Percentiles rank a stretch among this genome's conserved stretches.
Conservation (phyloP, 1,139 yeast genomes). For the Geotrichum restrictum region DNA sequence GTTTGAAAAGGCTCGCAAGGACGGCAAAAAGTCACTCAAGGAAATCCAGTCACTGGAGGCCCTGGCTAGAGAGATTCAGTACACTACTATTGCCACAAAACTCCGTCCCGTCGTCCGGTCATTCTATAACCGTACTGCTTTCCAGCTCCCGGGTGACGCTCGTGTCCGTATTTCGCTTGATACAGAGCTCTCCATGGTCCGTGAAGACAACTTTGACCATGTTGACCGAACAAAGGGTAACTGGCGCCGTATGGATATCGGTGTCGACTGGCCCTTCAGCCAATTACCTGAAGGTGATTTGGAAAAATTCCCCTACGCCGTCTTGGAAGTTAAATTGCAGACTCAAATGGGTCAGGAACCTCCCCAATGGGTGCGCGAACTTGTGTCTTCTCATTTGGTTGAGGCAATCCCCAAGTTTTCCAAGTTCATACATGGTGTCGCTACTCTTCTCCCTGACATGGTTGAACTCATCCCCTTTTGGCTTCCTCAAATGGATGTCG, state of each 20-base stretch:
- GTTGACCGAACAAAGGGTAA: constrained; percentile 81
- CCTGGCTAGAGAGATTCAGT: constrained; percentile 88
- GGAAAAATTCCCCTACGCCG: constrained; percentile 95
- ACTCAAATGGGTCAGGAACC: constrained; percentile 99
- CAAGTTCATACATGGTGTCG: constrained; percentile 93
- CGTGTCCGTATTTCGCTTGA: constrained; percentile 96
- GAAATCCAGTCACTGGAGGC: constrained; percentile 92
- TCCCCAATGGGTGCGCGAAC: constrained; percentile 92
- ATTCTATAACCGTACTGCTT: constrained; percentile 95
- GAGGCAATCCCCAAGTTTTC: constrained; percentile 98
- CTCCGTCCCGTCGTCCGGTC: constrained; percentile 93
- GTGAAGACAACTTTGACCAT: constrained; percentile 96
- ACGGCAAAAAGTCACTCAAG: constrained; percentile 78
- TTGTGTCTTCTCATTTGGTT: constrained; percentile 85
- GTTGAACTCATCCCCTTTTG: constrained; percentile 88
- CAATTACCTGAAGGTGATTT: constrained; percentile 81
- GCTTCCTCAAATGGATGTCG: constrained; percentile 97
- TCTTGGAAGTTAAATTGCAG: constrained; percentile 90
- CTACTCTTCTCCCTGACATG: constrained; percentile 76
- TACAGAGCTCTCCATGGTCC: constrained; percentile 90
- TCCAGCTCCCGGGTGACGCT: constrained; percentile 98
- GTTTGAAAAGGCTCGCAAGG: constrained; percentile 87
- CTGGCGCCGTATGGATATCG: constrained; percentile 98
- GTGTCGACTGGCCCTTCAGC: constrained; percentile 90
- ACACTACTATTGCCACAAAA: constrained; percentile 75